Evolutionary conservation across 495 filamentous ascomycete genomes (phyloP).

Genomic region (Aspergillus baeticus): DNA sequence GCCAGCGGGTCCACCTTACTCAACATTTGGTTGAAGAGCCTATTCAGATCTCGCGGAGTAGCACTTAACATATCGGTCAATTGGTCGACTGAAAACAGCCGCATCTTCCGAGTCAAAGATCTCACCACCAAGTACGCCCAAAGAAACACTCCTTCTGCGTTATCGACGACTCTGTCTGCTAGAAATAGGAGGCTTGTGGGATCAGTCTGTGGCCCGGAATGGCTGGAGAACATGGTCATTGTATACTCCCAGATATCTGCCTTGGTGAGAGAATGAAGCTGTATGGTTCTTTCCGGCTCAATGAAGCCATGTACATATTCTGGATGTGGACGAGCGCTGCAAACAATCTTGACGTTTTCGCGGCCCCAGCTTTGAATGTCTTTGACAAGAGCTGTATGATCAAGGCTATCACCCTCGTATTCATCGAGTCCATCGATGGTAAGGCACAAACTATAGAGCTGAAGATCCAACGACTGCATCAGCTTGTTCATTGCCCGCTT

Average conservation of each 20-base stretch:
- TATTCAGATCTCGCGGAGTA: background rate
- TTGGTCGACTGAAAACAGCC: background rate
- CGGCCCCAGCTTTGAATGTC: background rate
- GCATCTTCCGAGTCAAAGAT: background rate
- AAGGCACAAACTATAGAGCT: background rate
- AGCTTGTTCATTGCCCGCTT: slow-evolving; percentile 6
- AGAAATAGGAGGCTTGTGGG: background rate
- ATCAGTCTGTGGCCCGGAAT: too few relatives aligned
- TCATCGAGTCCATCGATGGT: slow-evolving; percentile 7
- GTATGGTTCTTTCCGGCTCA: background rate
- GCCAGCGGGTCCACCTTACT: background rate
- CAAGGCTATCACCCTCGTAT: background rate
- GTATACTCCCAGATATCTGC: background rate
- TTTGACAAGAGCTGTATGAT: background rate
- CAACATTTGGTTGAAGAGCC: background rate
- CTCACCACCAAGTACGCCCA: background rate
- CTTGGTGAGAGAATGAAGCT: background rate
- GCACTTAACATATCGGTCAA: background rate
- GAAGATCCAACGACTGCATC: background rate
- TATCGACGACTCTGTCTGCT: background rate
- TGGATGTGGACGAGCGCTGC: background rate
- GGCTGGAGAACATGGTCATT: background rate
- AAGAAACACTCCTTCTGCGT: background rate
- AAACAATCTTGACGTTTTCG: background rate
- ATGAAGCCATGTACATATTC: background rate